Evolutionary conservation across 495 filamentous ascomycete species (phyloP).

Genomic region (Penicillium egyptiacum): DNA sequence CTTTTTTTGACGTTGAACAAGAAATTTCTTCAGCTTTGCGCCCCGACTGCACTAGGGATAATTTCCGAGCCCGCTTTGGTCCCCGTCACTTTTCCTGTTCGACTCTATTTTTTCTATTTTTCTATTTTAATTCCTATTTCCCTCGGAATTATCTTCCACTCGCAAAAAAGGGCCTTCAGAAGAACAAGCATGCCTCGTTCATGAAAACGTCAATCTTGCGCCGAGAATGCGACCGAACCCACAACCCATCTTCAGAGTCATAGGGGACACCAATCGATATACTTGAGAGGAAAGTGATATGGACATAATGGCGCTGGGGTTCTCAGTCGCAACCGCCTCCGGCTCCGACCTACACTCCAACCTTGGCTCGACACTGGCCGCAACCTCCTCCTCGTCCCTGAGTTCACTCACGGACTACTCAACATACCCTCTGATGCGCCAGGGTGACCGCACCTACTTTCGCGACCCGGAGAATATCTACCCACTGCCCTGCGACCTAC

Average conservation of each 20-base stretch:
- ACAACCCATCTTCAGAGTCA: conserved; percentile 25
- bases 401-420: conserved; percentile 46
- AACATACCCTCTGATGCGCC: conserved; percentile 63
- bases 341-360: conserved; percentile 44
- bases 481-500: conserved; percentile 82
- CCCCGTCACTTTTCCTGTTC: conserved; percentile 13
- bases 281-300: conserved; percentile 26
- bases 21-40: conserved; percentile 6
- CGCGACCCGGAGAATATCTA: conserved; percentile 74
- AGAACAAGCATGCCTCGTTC: conserved; percentile 23
- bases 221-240: conserved; percentile 37
- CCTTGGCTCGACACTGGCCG: conserved; percentile 39
- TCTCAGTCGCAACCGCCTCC: conserved; percentile 31
- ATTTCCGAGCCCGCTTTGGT: conserved; percentile 15
- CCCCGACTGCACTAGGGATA: conserved; percentile 7
- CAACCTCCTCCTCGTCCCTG: conserved; percentile 42
- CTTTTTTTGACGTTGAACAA: conserved; percentile 6
- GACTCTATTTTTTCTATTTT: conserved; percentile 4
- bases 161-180: background rate
- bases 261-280: conserved; percentile 24
- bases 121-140: conserved; percentile 7
- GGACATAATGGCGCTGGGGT: conserved; percentile 40
- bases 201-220: conserved; percentile 25
- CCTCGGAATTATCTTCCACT: conserved; percentile 7
- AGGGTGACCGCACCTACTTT: conserved; percentile 78